Conservation (phyloP, 345 rosid genomes). For the Bruguiera gymnorhiza region DNA sequence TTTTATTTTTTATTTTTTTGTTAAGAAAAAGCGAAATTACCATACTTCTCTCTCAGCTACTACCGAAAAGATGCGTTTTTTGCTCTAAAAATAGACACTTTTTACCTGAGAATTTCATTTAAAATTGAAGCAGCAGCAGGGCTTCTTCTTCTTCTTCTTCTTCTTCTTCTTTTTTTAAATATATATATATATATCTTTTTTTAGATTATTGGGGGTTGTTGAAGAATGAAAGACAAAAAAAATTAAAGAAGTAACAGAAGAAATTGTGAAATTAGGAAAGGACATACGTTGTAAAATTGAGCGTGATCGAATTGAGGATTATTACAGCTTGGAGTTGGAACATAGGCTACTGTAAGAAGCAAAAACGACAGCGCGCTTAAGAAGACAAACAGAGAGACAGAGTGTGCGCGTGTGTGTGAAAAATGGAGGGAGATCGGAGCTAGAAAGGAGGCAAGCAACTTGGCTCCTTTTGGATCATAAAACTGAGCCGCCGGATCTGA, state of each 20-base stretch:
- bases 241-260: too few relatives aligned
- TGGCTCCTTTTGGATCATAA: slow-evolving; percentile 32
- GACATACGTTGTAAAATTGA: too few relatives aligned
- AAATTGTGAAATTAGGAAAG: too few relatives aligned
- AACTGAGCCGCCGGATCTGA: slow-evolving; percentile 62
- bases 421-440: slow-evolving; percentile 43
- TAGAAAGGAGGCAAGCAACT: slow-evolving; percentile 11
- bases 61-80: neutral
- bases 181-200: neutral
- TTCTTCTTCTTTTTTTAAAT: neutral
- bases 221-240: too few relatives aligned
- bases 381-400: slow-evolving; percentile 11
- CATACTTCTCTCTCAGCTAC: neutral
- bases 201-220: neutral
- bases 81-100: neutral
- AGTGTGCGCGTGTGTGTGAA: neutral
- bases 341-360: too few relatives aligned
- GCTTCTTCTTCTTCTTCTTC: neutral
- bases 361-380: neutral
- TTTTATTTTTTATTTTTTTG: neutral
- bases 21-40: neutral
- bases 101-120: slow-evolving; percentile 25
- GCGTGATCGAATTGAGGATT: too few relatives aligned
- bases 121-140: neutral
- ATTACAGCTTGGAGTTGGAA: too few relatives aligned